Evolutionary conservation across 306 rosid species (phyloP), one percentile per base, ranked within the genome.

Genomic region (Leucaena leucocephala): DNA sequence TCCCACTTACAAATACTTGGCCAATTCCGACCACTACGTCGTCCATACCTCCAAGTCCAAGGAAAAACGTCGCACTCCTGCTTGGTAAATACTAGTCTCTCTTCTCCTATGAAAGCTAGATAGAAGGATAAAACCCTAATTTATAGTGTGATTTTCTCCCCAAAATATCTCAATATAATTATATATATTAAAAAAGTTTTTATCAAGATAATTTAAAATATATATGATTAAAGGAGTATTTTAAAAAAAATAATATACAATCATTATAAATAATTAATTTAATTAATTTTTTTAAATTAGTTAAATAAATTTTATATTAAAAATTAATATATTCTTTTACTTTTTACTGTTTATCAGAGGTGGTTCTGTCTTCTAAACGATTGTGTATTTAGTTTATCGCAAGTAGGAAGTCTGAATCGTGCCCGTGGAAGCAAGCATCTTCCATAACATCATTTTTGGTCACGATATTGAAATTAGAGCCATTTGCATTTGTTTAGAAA

Each of bases 1-100:
- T 50, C 99, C 99, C 12, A 95, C 99, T 9, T 95, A 95, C 86
- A 95, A 95, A 76, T 95, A 95, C 78, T 69, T 91, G 0, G 85
- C 93, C 22, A 90, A 95, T 83, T 95, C 99, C 5, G 90, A 92
- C 38, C 81, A 85, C 76, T 93, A 92, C 59, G 99, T 87, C 19
- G 86, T 84, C 33, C 91, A 86, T 80, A 70, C 84, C 72, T 87
- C 91, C 36, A 89, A 88, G 27, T 91, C 95, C 40, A 87, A 82
- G 84, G 93, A 90, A 74, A 92, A 92, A 84, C 80, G 86, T 46
- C 79, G 99, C 17, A 91, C 96, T 45, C 99, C 99, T 7, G 99
- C 98, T 74, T 95, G 99, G 98, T 94, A 91, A 50, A 7, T 11
- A 11, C 49, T 27, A 27, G 1, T 27, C 27, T 1, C 1, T 27